Base-by-base conservation (phyloP, 345 rosid species). In the Gossypium raimondii region DNA sequence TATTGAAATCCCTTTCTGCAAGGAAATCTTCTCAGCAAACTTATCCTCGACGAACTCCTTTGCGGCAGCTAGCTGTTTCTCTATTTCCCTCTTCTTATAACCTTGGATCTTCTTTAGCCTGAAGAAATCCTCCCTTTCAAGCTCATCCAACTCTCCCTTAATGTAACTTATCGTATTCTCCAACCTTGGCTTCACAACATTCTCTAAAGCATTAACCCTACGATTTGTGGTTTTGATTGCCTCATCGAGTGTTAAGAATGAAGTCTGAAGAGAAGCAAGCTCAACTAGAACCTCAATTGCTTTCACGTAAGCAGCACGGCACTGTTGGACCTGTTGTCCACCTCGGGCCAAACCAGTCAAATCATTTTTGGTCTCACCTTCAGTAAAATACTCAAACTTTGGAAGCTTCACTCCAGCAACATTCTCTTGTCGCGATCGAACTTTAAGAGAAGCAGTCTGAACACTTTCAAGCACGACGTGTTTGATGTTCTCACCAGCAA, bases 211-310 rank as follows among this genome's bases (percentile, higher is more conserved):
- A 55, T 93, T 93, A 38, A 93, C 98, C 86, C 95, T 87, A 38
- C 95, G 93, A 27, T 93, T 93, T 7, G 97, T 93, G 17, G 98
- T 93, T 88, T 93, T 93, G 78, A 93, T 91, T 0, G 98, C 97
- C 86, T 86, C 93, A 69, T 91, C 95, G 12, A 93, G 93, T 0
- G 97, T 93, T 77, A 93, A 83, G 79, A 93, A 93, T 1, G 98
- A 93, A 52, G 97, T 91, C 80, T 92, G 98, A 59, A 92, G 96
- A 2, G 94, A 93, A 72, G 98, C 98, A 77, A 93, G 98, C 88
- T 93, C 91, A 18, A 93, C 91, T 0, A 93, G 90, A 81, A 93
- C 90, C 84, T 90, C 97, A 55, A 93, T 92, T 11, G 88, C 91
- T 87, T 92, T 93, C 76, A 89, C 88, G 79, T 92, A 85, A 53